Conservation (phyloP, 2,329 filamentous ascomycete species). For the Fusarium abutilonis region DNA sequence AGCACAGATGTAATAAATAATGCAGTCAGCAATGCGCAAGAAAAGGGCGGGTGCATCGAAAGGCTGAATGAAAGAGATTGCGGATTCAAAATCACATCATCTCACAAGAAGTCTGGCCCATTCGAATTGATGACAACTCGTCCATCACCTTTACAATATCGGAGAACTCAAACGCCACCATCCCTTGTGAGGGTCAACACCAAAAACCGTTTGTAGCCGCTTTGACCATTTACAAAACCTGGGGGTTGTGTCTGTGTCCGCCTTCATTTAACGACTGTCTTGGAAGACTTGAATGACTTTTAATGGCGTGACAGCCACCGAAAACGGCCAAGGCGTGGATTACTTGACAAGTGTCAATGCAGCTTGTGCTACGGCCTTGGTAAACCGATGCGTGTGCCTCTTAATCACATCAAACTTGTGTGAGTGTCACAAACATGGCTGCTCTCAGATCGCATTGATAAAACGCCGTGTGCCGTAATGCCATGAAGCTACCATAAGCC, state of each 20-base stretch:
- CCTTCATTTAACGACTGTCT: not conserved
- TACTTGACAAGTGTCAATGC: not conserved
- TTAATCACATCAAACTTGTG: not conserved
- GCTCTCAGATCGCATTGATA: not conserved
- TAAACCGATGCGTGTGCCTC: not conserved
- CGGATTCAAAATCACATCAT: not conserved
- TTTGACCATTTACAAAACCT: not conserved
- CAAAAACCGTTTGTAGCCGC: not conserved
- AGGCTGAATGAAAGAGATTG: too few species aligned
- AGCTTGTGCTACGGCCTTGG: too few species aligned
- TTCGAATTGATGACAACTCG: not conserved
- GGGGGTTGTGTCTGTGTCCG: not conserved
- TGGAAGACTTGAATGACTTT: not conserved
- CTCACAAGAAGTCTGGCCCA: not conserved
- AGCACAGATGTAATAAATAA: too few species aligned
- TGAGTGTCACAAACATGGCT: not conserved
- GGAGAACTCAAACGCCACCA: not conserved
- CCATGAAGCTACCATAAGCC: not conserved
- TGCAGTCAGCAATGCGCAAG: too few species aligned
- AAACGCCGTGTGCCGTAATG: not conserved
- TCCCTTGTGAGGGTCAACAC: not conserved
- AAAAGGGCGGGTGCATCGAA: too few species aligned
- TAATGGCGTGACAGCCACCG: slow-evolving; percentile 6
- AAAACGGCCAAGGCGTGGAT: not conserved
- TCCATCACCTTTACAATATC: not conserved